Evolutionary conservation across 352 stramenopile genomes (phyloP).

Genomic region (Phytophthora agathidicida): DNA sequence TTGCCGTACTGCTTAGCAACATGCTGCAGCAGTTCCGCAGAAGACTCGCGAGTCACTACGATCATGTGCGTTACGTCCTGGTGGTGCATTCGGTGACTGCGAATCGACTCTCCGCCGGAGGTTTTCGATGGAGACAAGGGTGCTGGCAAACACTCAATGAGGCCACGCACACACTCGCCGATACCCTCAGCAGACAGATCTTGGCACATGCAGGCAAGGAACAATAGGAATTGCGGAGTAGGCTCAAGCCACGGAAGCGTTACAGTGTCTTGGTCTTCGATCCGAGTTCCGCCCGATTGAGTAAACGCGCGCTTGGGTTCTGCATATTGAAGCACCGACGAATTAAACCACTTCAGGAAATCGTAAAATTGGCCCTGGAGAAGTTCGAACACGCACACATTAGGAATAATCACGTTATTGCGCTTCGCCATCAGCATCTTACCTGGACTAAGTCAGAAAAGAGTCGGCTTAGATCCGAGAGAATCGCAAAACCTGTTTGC

Average conservation of each 20-base stretch:
- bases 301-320: slow-evolving; percentile 70
- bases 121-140: slow-evolving; percentile 26
- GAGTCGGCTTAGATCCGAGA: slow-evolving; percentile 72
- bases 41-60: slow-evolving; percentile 70
- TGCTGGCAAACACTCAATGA: slow-evolving; percentile 74
- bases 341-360: slow-evolving; percentile 86
- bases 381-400: background rate
- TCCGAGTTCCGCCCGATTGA: background rate
- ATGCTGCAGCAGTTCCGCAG: slow-evolving; percentile 61
- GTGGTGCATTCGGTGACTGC: slow-evolving; percentile 33
- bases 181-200: slow-evolving; percentile 72
- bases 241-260: slow-evolving; percentile 61
- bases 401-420: slow-evolving; percentile 1
- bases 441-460: slow-evolving; percentile 85
- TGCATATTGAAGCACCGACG: slow-evolving; percentile 64
- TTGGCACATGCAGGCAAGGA: slow-evolving; percentile 72
- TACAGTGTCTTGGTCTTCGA: slow-evolving; percentile 37
- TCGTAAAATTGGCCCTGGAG: slow-evolving; percentile 73
- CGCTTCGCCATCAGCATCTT: too few species aligned
- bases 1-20: slow-evolving; percentile 68
- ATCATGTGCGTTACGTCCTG: slow-evolving; percentile 79
- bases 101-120: slow-evolving; percentile 9
- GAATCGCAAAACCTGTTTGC: slow-evolving; percentile 63
- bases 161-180: slow-evolving; percentile 64
- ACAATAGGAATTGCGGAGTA: slow-evolving; percentile 72